phyloP scores from a whole-genome alignment of 768 basidiomycete genomes.

The Amanita phalloides region DNA sequence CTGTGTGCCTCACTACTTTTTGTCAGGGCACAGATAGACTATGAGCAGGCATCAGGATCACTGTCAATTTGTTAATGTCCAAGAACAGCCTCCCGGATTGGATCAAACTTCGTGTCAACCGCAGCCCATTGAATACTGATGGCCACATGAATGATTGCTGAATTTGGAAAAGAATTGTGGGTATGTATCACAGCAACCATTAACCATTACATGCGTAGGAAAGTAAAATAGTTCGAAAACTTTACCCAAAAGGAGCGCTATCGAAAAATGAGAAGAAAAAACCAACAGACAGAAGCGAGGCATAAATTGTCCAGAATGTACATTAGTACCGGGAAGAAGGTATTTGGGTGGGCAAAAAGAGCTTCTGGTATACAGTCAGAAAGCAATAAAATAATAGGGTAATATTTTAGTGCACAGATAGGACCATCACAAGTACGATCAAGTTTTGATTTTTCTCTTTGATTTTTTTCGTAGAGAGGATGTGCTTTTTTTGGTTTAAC shows the following conservation, averaged over 20 bases:
- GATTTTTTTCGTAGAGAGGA: neutral
- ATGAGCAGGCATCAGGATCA: neutral
- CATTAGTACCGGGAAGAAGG: slow-evolving; percentile 1
- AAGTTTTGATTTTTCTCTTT: neutral
- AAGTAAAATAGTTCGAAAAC: neutral
- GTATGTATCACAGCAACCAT: neutral
- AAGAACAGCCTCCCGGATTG: neutral
- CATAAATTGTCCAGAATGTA: neutral
- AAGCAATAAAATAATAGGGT: slow-evolving; percentile 2
- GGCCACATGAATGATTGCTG: neutral
- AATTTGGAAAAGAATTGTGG: neutral
- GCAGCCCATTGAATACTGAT: neutral
- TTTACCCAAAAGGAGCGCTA: neutral
- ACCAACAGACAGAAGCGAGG: neutral
- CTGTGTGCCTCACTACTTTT: neutral
- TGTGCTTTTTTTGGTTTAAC: neutral
- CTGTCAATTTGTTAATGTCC: neutral
- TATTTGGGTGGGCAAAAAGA: neutral
- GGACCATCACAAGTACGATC: neutral
- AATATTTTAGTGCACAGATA: slow-evolving; percentile 5
- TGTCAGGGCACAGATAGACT: slow-evolving; percentile 1
- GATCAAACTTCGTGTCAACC: neutral
- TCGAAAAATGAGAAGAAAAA: neutral
- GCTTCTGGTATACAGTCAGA: slow-evolving; percentile 7
- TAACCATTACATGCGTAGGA: neutral